Conservation (phyloP, 2,329 filamentous ascomycete species). For the Alternaria sp. region DNA sequence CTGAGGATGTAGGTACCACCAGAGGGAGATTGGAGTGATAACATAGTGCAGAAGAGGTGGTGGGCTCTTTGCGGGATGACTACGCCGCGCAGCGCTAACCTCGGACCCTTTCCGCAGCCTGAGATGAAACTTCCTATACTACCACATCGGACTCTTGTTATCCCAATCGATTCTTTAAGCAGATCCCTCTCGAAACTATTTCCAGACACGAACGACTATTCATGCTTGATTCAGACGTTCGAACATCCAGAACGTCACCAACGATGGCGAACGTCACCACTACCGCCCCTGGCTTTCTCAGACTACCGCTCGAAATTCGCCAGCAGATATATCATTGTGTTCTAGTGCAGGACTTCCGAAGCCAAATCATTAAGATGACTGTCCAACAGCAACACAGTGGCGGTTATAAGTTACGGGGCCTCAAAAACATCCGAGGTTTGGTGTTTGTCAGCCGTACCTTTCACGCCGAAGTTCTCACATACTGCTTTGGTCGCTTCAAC, state of each 20-base stretch:
- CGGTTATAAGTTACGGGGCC: background rate
- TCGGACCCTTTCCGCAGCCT: background rate
- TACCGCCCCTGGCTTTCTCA: background rate
- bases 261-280: background rate
- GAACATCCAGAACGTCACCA: background rate
- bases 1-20: background rate
- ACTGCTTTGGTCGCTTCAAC: background rate
- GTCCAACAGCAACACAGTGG: background rate
- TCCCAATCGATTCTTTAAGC: background rate
- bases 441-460: background rate
- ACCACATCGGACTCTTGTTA: background rate
- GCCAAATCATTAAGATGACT: background rate
- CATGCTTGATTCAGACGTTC: background rate
- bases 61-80: background rate
- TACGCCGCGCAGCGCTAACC: background rate
- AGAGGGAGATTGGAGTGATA: no score
- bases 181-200: no score
- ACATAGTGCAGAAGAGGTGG: background rate
- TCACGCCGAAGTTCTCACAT: conserved; percentile 1
- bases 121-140: background rate
- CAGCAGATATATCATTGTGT: conserved; percentile 1
- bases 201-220: no score
- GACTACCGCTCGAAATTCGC: conserved; percentile 4
- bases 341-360: background rate
- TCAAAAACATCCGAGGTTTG: background rate